Base-by-base conservation (phyloP, 2,329 filamentous ascomycete species). In the Calonectria ilicicola region DNA sequence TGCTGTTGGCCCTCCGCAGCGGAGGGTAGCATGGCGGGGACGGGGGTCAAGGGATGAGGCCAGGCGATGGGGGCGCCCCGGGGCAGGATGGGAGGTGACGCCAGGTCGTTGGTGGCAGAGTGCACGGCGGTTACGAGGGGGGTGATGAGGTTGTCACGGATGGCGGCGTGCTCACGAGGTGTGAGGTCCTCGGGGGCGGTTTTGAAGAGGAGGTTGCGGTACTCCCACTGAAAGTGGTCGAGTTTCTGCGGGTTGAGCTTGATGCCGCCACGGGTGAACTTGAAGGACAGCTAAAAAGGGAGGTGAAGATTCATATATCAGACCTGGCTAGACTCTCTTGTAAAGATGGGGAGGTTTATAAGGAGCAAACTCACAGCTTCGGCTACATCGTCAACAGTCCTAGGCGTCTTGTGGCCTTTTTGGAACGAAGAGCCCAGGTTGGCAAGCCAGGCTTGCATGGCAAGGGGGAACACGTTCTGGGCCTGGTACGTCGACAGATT, bases 201-300 rank as follows among this genome's bases (percentile, higher is more conserved):
- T 47, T 76, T 75, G 47, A 85, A 77, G 29, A 85, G 80, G 7
- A 82, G 77, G 35, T 81, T 82, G 21, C 82, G 78, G 80, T 96
- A 94, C 58, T 90, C 89, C 77, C 90, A 91, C 80, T 98, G 95
- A 62, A 98, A 89, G 82, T 92, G 95, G 78, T 91, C 89, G 19
- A 98, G 89, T 81, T 98, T 99, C 62, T 92, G 91, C 64, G 93
- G 90, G 23, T 93, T 92, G 21, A 98, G 94, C 17, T 93, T 93
- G 8, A 96, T 95, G 82, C 98, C 96, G 12, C 96, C 96, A 78
- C 93, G 94, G 3, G 95, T 98, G 84, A 98, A 97, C 80, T 95
- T 95, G 76, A 98, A 88, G 56, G 92, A 91, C 81, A 98, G 96
- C 90, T 95, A 26, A 19, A 32, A 72, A 19, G 44, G 29, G 51